Percentiles rank a stretch among this genome's conserved stretches.
Conservation (phyloP, 345 rosid genomes). For the Salix exigua region DNA sequence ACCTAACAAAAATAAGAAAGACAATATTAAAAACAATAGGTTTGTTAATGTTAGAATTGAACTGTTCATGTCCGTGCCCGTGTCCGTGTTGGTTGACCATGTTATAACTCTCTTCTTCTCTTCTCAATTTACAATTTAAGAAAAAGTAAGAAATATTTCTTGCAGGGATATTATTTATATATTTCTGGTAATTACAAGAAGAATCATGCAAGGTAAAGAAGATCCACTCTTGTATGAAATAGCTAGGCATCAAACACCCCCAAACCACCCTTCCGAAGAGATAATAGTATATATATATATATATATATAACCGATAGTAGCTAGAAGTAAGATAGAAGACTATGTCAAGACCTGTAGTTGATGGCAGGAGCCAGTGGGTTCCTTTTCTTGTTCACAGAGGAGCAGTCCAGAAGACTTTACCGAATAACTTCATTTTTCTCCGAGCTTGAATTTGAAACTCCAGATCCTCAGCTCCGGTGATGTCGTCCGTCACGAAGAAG, state of each 20-base stretch:
- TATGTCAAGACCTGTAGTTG: too few species aligned
- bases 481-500: background rate
- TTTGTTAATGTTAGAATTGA: too few species aligned
- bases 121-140: background rate
- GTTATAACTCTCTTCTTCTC: too few species aligned
- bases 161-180: too few species aligned
- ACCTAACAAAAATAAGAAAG: background rate
- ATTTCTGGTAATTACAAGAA: background rate
- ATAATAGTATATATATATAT: too few species aligned
- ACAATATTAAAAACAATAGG: background rate
- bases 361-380: background rate
- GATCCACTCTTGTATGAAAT: background rate
- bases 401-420: background rate
- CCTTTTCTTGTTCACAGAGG: background rate
- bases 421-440: background rate
- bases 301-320: background rate
- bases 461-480: background rate
- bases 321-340: background rate
- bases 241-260: background rate
- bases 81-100: too few species aligned
- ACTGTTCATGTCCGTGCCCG: too few species aligned
- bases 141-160: background rate
- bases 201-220: background rate
- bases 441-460: background rate
- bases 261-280: background rate